Conservation (phyloP, 2,329 filamentous ascomycete species). For the Arachnopeziza araneosa region DNA sequence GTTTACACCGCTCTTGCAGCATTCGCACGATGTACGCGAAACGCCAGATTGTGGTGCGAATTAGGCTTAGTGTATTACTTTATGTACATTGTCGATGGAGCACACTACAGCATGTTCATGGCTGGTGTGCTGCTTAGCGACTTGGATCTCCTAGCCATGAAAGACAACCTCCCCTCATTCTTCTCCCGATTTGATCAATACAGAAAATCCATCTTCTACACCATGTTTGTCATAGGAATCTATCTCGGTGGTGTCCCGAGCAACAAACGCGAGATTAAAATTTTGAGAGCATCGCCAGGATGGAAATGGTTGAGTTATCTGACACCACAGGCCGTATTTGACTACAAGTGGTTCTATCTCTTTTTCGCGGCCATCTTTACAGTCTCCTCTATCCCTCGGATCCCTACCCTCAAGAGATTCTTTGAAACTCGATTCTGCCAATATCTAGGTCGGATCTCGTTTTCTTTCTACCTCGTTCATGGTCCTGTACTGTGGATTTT, state of each 20-base stretch:
- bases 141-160: constrained; percentile 49
- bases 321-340: constrained; percentile 60
- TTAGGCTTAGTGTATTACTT: constrained; percentile 55
- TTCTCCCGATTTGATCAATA: constrained; percentile 41
- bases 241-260: constrained; percentile 59
- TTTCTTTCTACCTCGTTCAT: constrained; percentile 58
- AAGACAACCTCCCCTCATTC: constrained; percentile 45
- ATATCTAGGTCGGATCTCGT: constrained; percentile 58
- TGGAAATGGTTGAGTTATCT: constrained; percentile 40
- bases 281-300: constrained; percentile 49
- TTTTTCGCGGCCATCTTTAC: constrained; percentile 56
- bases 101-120: constrained; percentile 55
- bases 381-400: constrained; percentile 50
- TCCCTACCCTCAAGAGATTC: constrained; percentile 52
- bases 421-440: constrained; percentile 56
- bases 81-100: constrained; percentile 61
- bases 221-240: constrained; percentile 46
- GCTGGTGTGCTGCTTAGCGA: constrained; percentile 58
- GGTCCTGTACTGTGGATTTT: constrained; percentile 54
- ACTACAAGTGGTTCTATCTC: constrained; percentile 64
- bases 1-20: constrained; percentile 51
- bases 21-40: constrained; percentile 48
- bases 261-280: constrained; percentile 40
- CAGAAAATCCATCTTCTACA: constrained; percentile 47
- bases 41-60: constrained; percentile 50